Base-by-base conservation (phyloP, 768 basidiomycete genomes). In the Phylloporus scabripes region DNA sequence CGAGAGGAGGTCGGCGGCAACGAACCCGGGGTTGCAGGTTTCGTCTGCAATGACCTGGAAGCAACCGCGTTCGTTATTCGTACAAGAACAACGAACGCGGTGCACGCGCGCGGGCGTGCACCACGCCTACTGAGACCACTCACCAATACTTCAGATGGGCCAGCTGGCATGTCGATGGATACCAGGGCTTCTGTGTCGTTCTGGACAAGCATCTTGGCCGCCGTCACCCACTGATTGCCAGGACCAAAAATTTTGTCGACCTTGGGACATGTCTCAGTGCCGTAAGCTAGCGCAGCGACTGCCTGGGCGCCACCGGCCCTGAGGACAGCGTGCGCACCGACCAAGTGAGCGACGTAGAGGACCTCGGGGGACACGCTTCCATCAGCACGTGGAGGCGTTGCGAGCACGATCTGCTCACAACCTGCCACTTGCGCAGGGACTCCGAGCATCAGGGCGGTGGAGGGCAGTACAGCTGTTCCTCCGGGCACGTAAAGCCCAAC, bases 221-320 rank as follows among this genome's bases (percentile, higher is more conserved):
- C 96, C 2, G 95, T 99, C 20, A 99, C 96, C 92, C 94, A 99
- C 67, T 98, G 96, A 65, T 99, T 99, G 21, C 96, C 96, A 6
- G 96, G 96, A 8, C 96, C 96, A 62, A 98, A 95, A 59, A 99
- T 93, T 73, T 99, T 99, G 76, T 99, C 96, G 21, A 97, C 95
- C 70, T 99, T 98, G 14, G 93, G 92, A 6, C 94, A 92, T 4
- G 87, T 87, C 65, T 89, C 76, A 6, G 96, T 99, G 17, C 96
- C 96, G 65, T 97, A 98, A 1, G 96, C 96, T 73, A 99, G 76
- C 0, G 96, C 94, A 21, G 93, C 91, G 15, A 98, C 78, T 10
- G 96, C 96, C 64, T 99, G 96, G 15, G 90, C 95, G 11, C 96
- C 96, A 34, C 96, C 96, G 15, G 95, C 96, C 66, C 89, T 91